Base-by-base conservation (phyloP, 805 yeast genomes). In the Saccharomycopsis guyanensis region DNA sequence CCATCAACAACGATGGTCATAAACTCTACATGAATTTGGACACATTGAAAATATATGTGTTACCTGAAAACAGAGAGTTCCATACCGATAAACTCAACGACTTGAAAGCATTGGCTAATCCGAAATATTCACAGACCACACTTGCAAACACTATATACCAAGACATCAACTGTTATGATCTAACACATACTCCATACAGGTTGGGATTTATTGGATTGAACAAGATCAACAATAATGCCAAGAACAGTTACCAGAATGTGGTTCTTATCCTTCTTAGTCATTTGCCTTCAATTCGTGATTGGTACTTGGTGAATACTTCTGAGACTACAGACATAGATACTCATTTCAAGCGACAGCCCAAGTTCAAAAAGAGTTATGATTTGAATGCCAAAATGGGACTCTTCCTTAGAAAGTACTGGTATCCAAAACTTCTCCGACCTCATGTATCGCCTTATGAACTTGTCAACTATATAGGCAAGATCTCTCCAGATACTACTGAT, bases 361-460 rank as follows among this genome's bases (percentile, higher is more conserved):
- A 51, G 3, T 36, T 50, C 2, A 42, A 51, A 1, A 43, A 56
- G 0, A 53, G 55, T 12, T 57, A 58, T 3, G 70, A 69, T 22
- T 57, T 80, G n/a, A 63, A 66, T 8, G 59, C 59, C 35, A 62
- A 71, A 49, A 59, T 82, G 32, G 67, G 78, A 0, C 50, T 68
- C 3, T 57, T 82, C 18, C 55, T 74, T 0, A 69, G 81, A 49
- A 82, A 78, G 53, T 40, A 82, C 7, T 86, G 91, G 89, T 82
- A 81, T 3, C 63, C 71, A 0, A 63, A 64, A 35, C 65, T 84
- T 19, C 78, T 78, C 59, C 76, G 72, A 53, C 59, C 70, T 2
- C 86, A 82, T 55, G 67, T 83, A 2, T 78, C 91, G 0, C 80
- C 86, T 1, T 82, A 77, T 56, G 86, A 80, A 42, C 61, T 86